phyloP scores from a whole-genome alignment of 345 rosid genomes.

The Eucalyptus brandiana region DNA sequence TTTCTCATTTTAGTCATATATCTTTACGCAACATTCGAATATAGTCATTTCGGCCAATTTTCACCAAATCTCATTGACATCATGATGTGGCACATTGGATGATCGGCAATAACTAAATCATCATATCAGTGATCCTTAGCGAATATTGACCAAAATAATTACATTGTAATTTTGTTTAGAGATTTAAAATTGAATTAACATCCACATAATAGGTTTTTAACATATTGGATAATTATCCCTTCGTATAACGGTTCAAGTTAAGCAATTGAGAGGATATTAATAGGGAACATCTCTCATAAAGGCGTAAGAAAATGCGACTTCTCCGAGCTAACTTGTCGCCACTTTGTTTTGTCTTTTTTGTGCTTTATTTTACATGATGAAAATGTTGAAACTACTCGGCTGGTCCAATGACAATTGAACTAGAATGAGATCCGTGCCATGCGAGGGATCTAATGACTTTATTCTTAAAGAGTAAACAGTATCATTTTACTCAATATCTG shows the following conservation, averaged over 20 bases:
- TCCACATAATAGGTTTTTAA: not conserved
- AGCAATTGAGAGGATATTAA: not conserved
- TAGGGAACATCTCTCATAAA: not conserved
- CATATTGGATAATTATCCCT: not conserved
- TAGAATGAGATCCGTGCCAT: not conserved
- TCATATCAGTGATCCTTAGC: not conserved
- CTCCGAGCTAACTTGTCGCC: not conserved
- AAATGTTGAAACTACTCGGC: not conserved
- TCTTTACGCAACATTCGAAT: fast-evolving
- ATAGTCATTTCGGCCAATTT: fast-evolving
- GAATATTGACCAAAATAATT: no score
- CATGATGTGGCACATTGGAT: fast-evolving
- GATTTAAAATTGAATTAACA: not conserved
- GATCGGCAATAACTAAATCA: fast-evolving
- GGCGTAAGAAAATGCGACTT: not conserved
- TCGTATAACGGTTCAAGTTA: not conserved
- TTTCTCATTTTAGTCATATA: not conserved
- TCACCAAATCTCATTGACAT: fast-evolving
- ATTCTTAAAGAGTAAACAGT: not conserved
- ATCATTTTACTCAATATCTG: not conserved
- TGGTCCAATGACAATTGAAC: not conserved
- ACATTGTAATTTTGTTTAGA: no score
- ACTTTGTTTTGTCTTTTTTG: not conserved
- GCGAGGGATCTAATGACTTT: not conserved
- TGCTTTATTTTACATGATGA: not conserved